A percentile compares a stretch with the other conserved stretches of the same genome.
Evolutionary conservation across 2,329 filamentous ascomycete genomes (phyloP).

Genomic region (Cytospora chrysosperma): DNA sequence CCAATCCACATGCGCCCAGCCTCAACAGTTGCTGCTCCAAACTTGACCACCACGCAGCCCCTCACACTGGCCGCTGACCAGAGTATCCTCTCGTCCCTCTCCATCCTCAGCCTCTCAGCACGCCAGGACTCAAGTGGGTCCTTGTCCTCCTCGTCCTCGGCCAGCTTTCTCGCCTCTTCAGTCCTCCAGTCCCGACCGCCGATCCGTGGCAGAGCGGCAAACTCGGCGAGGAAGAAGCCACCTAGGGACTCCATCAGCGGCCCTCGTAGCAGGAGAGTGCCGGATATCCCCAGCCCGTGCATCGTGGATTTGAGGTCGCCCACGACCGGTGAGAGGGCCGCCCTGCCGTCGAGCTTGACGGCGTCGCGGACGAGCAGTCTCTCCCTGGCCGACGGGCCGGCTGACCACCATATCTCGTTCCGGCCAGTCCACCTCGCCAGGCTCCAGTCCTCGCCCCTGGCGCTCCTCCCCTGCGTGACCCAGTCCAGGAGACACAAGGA

Average conservation of each 20-base stretch:
- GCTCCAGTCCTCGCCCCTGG: conserved; percentile 86
- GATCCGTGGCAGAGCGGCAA: conserved; percentile 74
- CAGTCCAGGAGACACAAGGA: conserved; percentile 86
- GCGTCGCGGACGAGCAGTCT: conserved; percentile 83
- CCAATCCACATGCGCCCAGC: conserved; percentile 78
- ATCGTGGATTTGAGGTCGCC: conserved; percentile 60
- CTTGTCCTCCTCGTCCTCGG: conserved; percentile 34
- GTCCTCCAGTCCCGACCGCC: conserved; percentile 76
- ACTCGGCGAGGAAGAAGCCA: conserved; percentile 76
- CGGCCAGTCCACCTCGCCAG: conserved; percentile 75
- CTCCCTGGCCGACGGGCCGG: conserved; percentile 36
- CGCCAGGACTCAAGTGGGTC: conserved; percentile 55
- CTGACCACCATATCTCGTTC: conserved; percentile 76
- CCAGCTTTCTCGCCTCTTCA: conserved; percentile 45
- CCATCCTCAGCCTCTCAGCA: conserved; percentile 52
- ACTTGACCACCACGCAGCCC: conserved; percentile 87
- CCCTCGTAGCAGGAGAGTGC: conserved; percentile 81
- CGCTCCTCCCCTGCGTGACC: conserved; percentile 84
- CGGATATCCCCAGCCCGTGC: conserved; percentile 73
- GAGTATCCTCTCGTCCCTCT: conserved; percentile 61
- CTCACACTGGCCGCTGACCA: conserved; percentile 82
- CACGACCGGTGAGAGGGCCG: conserved; percentile 7
- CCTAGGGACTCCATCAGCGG: conserved; percentile 64
- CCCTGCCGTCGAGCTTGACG: conserved; percentile 63
- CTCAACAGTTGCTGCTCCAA: conserved; percentile 79